phyloP scores from a whole-genome alignment of 2,329 filamentous ascomycete genomes.

The Sporothrix brunneoviolacea region DNA sequence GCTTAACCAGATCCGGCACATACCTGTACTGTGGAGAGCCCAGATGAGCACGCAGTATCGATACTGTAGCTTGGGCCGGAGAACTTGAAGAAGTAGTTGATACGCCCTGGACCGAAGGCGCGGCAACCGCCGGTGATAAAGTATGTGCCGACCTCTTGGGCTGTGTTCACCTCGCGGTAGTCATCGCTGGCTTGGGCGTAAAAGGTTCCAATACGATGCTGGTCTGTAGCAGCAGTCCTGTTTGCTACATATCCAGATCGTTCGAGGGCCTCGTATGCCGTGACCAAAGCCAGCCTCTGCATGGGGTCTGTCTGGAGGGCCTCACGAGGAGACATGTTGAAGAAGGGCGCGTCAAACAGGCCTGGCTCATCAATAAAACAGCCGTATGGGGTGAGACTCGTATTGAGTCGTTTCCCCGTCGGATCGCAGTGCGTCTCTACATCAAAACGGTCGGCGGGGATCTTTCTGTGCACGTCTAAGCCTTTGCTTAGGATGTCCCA shows the following conservation, averaged over 20 bases:
- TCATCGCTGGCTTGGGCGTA: slow-evolving; percentile 72
- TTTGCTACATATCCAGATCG: slow-evolving; percentile 73
- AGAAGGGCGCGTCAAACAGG: slow-evolving; percentile 75
- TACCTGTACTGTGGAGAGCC: slow-evolving; percentile 63
- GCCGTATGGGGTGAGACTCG: slow-evolving; percentile 68
- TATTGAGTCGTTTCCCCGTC: slow-evolving; percentile 67
- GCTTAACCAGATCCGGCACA: too few relatives aligned
- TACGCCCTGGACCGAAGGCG: slow-evolving; percentile 46
- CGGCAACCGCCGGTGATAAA: slow-evolving; percentile 39
- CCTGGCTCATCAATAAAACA: slow-evolving; percentile 70
- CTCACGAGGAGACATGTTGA: slow-evolving; percentile 74
- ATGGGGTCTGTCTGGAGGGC: slow-evolving; percentile 76
- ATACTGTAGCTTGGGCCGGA: slow-evolving; percentile 64
- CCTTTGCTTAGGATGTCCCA: slow-evolving; percentile 72
- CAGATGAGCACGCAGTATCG: slow-evolving; percentile 74
- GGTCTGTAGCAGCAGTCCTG: slow-evolving; percentile 61
- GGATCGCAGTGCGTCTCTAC: slow-evolving; percentile 64
- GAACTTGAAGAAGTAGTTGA: slow-evolving; percentile 74
- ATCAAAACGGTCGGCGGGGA: slow-evolving; percentile 67
- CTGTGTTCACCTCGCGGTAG: slow-evolving; percentile 68
- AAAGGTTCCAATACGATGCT: slow-evolving; percentile 61
- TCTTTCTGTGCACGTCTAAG: slow-evolving; percentile 62
- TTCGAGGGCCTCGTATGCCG: slow-evolving; percentile 75
- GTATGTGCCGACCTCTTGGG: slow-evolving; percentile 60
- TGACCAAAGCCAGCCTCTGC: slow-evolving; percentile 68